Evolutionary conservation across 176 grass and related monocot genomes (phyloP), one percentile per base, ranked within the genome.

Genomic region (Zoysia pacifica): DNA sequence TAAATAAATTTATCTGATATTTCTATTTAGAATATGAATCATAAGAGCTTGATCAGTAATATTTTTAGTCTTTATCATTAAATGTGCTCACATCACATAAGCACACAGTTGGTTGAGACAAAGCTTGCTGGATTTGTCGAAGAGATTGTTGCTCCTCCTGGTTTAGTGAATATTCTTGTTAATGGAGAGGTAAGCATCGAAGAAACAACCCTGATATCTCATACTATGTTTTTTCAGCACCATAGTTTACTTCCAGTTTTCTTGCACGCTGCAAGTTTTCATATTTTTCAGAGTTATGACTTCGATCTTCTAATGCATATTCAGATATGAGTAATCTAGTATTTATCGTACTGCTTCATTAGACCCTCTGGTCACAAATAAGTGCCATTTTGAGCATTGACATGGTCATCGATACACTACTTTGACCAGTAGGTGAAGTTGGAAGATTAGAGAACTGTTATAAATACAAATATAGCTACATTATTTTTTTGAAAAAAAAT

Each of bases 111-210:
- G 56, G 58, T 81, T 58, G 91, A 93, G 81, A 81, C 63, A 93
- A 93, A 79, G 61, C 84, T 93, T 80, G 91, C 87, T 81, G 62
- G 77, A 62, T 93, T 93, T 87, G 85, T 93, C 2, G 87, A 93
- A 93, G 84, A 87, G 48, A 90, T 87, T 81, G 20, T 90, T 73
- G 91, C 84, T 85, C 81, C 87, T 79, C 91, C 87, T 76, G 47
- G 87, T 83, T 87, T 93, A 77, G 80, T 93, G 47, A 83, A 74
- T 84, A 84, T 39, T 65, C 87, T 93, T 87, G 73, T 87, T 70
- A 82, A 87, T 82, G 91, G 81, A 82, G 91, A 90, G 91, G 91
- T 93, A 93, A 65, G 15, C 58, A 69, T 72, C 16, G 12, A 54
- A 62, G 4, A 49, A 62, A 69, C 13, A 40, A 40, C 47, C 62